These are phyloP conservation scores for Kodamaea jinghongensis DNA, from an alignment of 805 yeast genomes.

Conservation along the genomic window DNA sequence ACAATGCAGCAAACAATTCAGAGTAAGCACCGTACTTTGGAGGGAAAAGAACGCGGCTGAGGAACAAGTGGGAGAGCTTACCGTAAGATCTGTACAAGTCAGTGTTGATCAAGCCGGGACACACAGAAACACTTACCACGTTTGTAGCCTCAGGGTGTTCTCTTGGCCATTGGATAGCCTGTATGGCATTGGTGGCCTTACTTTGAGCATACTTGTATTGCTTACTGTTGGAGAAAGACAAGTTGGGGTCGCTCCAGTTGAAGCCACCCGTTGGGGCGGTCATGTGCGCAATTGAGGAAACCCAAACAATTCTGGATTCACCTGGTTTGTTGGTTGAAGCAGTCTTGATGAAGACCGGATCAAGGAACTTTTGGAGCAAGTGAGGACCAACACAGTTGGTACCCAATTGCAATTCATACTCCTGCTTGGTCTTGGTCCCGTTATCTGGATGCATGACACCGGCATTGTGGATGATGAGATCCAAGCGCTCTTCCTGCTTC, in stretches of 20 bases:
- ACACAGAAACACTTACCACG: slow-evolving; percentile 32
- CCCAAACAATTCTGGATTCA: slow-evolving; percentile 43
- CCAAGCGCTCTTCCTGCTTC: slow-evolving; percentile 13
- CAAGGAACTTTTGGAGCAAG: slow-evolving; percentile 37
- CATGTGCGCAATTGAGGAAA: slow-evolving; percentile 38
- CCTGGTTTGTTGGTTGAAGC: slow-evolving; percentile 20
- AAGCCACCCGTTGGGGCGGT: slow-evolving; percentile 30
- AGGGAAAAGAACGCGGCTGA: slow-evolving; percentile 14
- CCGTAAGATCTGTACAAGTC: slow-evolving; percentile 31
- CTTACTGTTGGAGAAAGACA: slow-evolving; percentile 12
- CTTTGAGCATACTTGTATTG: slow-evolving; percentile 36
- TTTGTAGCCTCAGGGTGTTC: slow-evolving; percentile 25
- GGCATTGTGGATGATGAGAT: slow-evolving; percentile 22
- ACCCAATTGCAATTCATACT: slow-evolving; percentile 46
- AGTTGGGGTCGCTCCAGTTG: slow-evolving; percentile 30
- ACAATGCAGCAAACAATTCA: slow-evolving; percentile 42
- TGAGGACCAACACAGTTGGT: slow-evolving; percentile 47
- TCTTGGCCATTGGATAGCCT: slow-evolving; percentile 34
- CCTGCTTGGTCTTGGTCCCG: slow-evolving; percentile 39
- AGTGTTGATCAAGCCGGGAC: slow-evolving; percentile 41
- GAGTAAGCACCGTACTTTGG: slow-evolving; percentile 43
- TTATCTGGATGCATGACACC: slow-evolving; percentile 37
- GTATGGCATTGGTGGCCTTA: slow-evolving; percentile 39
- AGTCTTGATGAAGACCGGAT: slow-evolving; percentile 36
- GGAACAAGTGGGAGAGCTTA: slow-evolving; percentile 2